Evolutionary conservation across 2,329 filamentous ascomycete species (phyloP), one percentile per base, ranked within the genome.

Genomic region (Monilinia laxa): DNA sequence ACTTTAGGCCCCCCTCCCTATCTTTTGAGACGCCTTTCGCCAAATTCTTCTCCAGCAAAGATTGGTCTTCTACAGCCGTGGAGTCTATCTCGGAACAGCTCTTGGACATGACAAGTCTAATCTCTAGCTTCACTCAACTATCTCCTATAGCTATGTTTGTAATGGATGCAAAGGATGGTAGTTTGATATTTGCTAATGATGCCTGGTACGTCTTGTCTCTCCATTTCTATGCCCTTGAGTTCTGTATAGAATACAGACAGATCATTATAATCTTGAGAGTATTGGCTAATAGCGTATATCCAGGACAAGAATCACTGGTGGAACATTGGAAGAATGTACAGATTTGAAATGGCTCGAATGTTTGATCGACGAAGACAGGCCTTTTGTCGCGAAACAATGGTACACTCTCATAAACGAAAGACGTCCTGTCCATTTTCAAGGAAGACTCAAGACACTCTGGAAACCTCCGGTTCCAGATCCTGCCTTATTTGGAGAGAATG

Each of bases 61-160:
- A 35, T 35, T 35, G 31, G 31, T 35, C 31, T 35, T 35, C 31
- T 35, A 35, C 31, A 35, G 38, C 55, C 3, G n/a, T 60, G 28
- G 57, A 60, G 5, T 35, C 57, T 11, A 60, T 60, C 45, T 47
- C 18, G 42, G 40, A 60, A 49, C 57, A 49, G 18, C 57, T 60
- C 45, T 23, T 45, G n/a, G 42, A 35, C 9, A 49, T 35, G 57
- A 47, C 57, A 2, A 49, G 18, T 35, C 12, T 60, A 35, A 49
- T 60, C 23, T 60, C 57, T 14, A 49, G 20, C 16, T 49, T 60
- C 23, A 60, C 40, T 12, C 57, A 60, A 49, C n/a, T 60, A 35
- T 60, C 57, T 31, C 42, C 57, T 45, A 49, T 60, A 31, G 57
- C 18, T n/a, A 49, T 60, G 57, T 60, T 49, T 47, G 20, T 49